Evolutionary conservation across 148 eudicot genomes (phyloP).

Genomic region (Camellia sinensis): DNA sequence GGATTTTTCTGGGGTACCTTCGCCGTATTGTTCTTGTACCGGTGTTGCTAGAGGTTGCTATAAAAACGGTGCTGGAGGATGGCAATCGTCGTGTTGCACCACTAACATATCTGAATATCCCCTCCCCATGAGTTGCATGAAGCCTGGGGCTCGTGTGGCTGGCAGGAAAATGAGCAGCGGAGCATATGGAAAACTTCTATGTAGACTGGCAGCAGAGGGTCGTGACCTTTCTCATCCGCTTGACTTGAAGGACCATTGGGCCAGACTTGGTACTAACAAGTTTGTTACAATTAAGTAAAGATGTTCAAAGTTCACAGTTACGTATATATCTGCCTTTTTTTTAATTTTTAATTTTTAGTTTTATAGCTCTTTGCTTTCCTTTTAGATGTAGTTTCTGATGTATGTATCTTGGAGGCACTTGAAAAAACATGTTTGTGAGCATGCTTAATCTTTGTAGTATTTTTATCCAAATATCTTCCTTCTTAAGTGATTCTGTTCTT

Average conservation of each 20-base stretch:
- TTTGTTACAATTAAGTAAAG: slow-evolving; percentile 54
- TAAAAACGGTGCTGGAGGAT: slow-evolving; percentile 55
- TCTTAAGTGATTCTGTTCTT: neutral
- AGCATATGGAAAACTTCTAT: slow-evolving; percentile 55
- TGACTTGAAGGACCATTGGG: slow-evolving; percentile 72
- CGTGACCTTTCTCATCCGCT: slow-evolving; percentile 50
- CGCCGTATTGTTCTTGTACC: slow-evolving; percentile 65
- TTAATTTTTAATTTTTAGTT: too few relatives aligned
- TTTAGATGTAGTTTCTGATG: neutral
- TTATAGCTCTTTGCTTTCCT: neutral
- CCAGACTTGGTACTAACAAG: slow-evolving; percentile 69
- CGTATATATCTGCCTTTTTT: neutral
- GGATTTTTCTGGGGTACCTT: slow-evolving; percentile 47
- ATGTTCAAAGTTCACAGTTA: neutral
- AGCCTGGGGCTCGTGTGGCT: slow-evolving; percentile 48
- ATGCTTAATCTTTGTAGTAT: neutral
- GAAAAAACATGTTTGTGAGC: neutral
- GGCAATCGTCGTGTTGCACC: slow-evolving; percentile 74
- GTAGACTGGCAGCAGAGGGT: slow-evolving; percentile 53
- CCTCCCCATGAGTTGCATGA: slow-evolving; percentile 50
- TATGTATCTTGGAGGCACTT: neutral
- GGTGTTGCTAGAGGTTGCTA: slow-evolving; percentile 59
- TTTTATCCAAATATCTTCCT: neutral
- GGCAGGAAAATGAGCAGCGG: slow-evolving; percentile 76
- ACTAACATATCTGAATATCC: slow-evolving; percentile 57